Conservation (phyloP, 305 asterid genomes). For the Solanum aculeatissimum region DNA sequence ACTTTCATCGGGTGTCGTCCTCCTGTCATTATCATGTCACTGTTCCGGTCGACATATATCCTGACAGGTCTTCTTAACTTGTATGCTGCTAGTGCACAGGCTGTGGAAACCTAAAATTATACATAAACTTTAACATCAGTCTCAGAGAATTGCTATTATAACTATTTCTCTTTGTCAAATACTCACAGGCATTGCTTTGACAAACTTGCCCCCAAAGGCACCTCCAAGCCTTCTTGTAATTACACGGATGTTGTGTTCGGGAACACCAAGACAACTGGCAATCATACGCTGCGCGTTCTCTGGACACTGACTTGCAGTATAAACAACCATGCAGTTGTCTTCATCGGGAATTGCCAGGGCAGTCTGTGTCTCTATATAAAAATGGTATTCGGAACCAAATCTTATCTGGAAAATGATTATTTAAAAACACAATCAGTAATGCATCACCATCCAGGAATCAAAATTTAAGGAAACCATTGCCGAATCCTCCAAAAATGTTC, state of each 20-base stretch:
- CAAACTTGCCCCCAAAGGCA: conserved; percentile 70
- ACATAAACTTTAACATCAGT: background rate
- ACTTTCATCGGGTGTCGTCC: conserved; percentile 46
- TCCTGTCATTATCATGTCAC: conserved; percentile 28
- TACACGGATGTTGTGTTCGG: conserved; percentile 39
- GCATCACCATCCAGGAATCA: background rate
- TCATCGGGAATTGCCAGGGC: conserved; percentile 22
- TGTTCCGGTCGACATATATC: background rate
- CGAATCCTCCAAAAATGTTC: too few relatives aligned
- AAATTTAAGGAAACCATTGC: background rate
- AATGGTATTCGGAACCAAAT: too few relatives aligned
- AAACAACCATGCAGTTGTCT: conserved; percentile 22
- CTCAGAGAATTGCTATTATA: background rate
- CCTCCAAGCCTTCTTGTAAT: conserved; percentile 75
- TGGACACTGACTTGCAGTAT: too few relatives aligned
- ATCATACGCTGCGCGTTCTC: too few relatives aligned
- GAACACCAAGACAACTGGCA: too few relatives aligned
- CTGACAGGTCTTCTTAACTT: background rate
- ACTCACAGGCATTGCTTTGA: conserved; percentile 57
- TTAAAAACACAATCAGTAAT: background rate
- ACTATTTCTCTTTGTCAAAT: background rate
- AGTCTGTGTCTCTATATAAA: too few relatives aligned
- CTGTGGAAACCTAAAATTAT: background rate
- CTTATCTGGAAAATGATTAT: background rate
- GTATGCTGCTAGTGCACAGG: background rate